A percentile compares a stretch with the other conserved stretches of the same genome.
Conservation (phyloP, 2,329 filamentous ascomycete species). For the Beauveria sp. region DNA sequence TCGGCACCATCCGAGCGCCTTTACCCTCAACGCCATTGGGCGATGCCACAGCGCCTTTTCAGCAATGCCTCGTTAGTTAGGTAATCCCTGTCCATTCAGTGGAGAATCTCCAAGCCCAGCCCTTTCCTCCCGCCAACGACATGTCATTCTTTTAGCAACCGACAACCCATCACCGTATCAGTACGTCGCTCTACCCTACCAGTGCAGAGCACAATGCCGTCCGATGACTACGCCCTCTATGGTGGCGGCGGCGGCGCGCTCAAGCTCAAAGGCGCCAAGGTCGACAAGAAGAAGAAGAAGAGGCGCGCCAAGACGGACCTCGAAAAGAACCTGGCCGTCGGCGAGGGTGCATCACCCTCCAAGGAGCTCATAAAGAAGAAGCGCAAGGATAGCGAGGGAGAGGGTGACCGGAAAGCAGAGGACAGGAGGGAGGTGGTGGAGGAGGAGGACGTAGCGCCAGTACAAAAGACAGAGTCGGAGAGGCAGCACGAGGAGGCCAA, state of each 20-base stretch:
- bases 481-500: conserved; percentile 70
- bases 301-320: conserved; percentile 40
- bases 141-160: too few species aligned
- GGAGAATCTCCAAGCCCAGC: too few species aligned
- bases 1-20: too few species aligned
- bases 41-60: too few species aligned
- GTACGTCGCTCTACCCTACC: not conserved
- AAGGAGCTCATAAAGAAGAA: conserved; percentile 19
- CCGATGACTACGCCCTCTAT: conserved; percentile 63
- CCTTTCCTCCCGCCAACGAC: too few species aligned
- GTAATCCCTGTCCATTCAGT: too few species aligned
- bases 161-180: not conserved
- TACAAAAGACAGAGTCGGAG: conserved; percentile 77
- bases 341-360: conserved; percentile 19
- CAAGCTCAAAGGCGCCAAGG: conserved; percentile 73
- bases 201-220: conserved; percentile 46
- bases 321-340: conserved; percentile 37
- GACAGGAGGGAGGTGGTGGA: conserved; percentile 26
- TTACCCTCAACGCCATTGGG: too few species aligned
- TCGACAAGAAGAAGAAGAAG: conserved; percentile 59
- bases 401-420: conserved; percentile 22
- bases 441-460: conserved; percentile 17
- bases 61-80: too few species aligned
- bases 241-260: conserved; percentile 66
- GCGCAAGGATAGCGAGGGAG: conserved; percentile 15